Conservation (phyloP, 805 yeast genomes). For the Starmerella stellata region DNA sequence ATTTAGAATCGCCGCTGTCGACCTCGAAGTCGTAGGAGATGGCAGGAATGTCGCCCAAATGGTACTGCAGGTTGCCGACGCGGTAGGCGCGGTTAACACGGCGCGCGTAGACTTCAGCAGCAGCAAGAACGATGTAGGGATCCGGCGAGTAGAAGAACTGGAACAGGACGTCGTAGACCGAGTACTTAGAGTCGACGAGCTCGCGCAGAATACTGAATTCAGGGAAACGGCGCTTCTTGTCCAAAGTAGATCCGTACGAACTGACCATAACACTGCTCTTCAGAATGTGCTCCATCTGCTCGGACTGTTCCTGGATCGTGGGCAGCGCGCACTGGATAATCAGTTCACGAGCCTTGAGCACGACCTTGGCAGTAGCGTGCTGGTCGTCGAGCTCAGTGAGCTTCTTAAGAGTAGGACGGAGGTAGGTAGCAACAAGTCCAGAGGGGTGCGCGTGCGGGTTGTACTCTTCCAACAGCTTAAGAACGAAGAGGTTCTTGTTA, state of each 20-base stretch:
- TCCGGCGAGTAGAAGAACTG: slow-evolving; percentile 75
- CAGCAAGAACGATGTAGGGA: slow-evolving; percentile 82
- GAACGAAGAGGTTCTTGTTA: slow-evolving; percentile 74
- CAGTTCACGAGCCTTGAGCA: slow-evolving; percentile 88
- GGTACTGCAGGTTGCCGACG: slow-evolving; percentile 55
- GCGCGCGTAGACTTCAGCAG: slow-evolving; percentile 89
- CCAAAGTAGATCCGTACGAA: slow-evolving; percentile 41
- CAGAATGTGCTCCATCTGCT: slow-evolving; percentile 90
- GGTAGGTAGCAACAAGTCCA: slow-evolving; percentile 45
- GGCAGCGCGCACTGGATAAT: slow-evolving; percentile 94
- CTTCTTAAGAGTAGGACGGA: slow-evolving; percentile 54
- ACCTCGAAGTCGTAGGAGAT: slow-evolving; percentile 50
- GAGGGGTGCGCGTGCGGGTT: slow-evolving; percentile 61
- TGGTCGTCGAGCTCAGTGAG: slow-evolving; percentile 81
- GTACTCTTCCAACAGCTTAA: slow-evolving; percentile 69
- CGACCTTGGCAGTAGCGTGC: slow-evolving; percentile 69
- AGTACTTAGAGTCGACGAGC: slow-evolving; percentile 88
- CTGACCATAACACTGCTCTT: slow-evolving; percentile 80
- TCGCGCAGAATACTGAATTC: slow-evolving; percentile 64
- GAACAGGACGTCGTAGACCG: slow-evolving; percentile 86
- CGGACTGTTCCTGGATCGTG: slow-evolving; percentile 85
- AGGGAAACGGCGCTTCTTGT: slow-evolving; percentile 48
- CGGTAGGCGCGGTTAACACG: slow-evolving; percentile 95
- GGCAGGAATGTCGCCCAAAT: slow-evolving; percentile 35
- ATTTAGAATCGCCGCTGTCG: slow-evolving; percentile 25